Conservation (phyloP, 768 basidiomycete genomes). For the Rhizopogon vinicolor region DNA sequence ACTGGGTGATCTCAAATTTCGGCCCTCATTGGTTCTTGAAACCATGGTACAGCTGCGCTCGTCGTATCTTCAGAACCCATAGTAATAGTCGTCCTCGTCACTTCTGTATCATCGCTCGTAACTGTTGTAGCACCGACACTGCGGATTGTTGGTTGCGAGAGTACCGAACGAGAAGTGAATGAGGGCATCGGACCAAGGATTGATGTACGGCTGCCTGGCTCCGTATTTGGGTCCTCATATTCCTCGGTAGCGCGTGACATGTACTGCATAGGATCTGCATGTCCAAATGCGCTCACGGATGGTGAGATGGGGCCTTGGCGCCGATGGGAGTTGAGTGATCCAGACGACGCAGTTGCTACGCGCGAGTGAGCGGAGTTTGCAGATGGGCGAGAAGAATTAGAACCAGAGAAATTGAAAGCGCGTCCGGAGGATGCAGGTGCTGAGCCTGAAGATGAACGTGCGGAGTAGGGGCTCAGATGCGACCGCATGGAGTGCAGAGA, state of each 20-base stretch:
- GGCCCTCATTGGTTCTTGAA: neutral
- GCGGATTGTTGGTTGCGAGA: constrained; percentile 24
- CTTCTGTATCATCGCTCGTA: constrained; percentile 25
- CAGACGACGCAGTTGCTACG: constrained; percentile 29
- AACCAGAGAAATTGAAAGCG: constrained; percentile 40
- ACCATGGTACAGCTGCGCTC: neutral
- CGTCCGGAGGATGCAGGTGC: constrained; percentile 44
- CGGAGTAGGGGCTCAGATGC: constrained; percentile 43
- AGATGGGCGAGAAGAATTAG: constrained; percentile 52
- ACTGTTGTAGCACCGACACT: constrained; percentile 25
- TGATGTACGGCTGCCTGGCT: constrained; percentile 18
- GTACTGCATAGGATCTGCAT: constrained; percentile 9
- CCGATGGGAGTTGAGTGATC: constrained; percentile 41
- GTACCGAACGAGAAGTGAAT: constrained; percentile 18
- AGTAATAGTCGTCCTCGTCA: constrained; percentile 19
- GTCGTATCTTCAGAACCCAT: neutral
- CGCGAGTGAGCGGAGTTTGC: constrained; percentile 30
- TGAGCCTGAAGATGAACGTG: constrained; percentile 45
- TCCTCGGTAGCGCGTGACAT: neutral
- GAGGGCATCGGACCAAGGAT: constrained; percentile 30
- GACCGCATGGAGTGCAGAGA: constrained; percentile 65
- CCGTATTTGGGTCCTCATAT: neutral
- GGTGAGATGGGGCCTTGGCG: constrained; percentile 38
- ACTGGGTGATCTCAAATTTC: neutral
- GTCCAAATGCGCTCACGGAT: constrained; percentile 47